A percentile compares a stretch with the other conserved stretches of the same genome.
These are phyloP conservation scores for Malus asiatica DNA, from an alignment of 306 rosid species.

Conservation along the genomic window DNA sequence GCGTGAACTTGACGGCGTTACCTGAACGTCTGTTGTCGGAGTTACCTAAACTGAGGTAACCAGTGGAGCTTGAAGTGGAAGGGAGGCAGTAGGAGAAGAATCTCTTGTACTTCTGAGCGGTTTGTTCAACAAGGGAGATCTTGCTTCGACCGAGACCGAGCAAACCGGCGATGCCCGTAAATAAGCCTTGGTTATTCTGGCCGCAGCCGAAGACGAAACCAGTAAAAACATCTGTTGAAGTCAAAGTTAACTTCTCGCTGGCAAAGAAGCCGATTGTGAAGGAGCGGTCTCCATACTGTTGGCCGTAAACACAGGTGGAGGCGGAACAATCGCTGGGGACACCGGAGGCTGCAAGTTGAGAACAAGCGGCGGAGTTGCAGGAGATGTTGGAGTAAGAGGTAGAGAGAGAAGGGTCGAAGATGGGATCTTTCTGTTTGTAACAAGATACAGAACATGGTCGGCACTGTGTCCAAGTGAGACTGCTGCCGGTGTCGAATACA, in stretches of 20 bases:
- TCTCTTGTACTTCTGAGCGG: slow-evolving; percentile 35
- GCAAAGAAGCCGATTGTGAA: too few relatives aligned
- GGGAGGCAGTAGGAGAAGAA: slow-evolving; percentile 76
- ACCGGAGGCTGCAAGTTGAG: neutral
- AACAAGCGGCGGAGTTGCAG: neutral
- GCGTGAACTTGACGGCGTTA: slow-evolving; percentile 38
- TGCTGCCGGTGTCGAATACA: neutral
- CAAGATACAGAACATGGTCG: neutral
- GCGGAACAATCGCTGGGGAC: slow-evolving; percentile 16
- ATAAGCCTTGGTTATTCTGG: too few relatives aligned
- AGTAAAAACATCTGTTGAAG: too few relatives aligned
- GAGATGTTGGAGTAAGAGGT: neutral
- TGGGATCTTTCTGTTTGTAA: neutral
- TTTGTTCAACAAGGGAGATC: slow-evolving; percentile 60
- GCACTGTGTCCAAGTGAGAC: neutral
- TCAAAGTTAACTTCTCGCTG: neutral
- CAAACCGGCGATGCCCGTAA: slow-evolving; percentile 36
- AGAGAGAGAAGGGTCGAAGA: neutral
- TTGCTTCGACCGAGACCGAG: slow-evolving; percentile 73
- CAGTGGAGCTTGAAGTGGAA: slow-evolving; percentile 40
- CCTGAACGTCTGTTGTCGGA: neutral
- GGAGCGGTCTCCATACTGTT: slow-evolving; percentile 14
- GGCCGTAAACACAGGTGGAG: slow-evolving; percentile 30
- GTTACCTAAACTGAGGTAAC: slow-evolving; percentile 39
- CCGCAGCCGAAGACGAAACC: too few relatives aligned